These are phyloP conservation scores for Irpex sp. DNA, from an alignment of 1,284 basidiomycete species.

Conservation along the genomic window DNA sequence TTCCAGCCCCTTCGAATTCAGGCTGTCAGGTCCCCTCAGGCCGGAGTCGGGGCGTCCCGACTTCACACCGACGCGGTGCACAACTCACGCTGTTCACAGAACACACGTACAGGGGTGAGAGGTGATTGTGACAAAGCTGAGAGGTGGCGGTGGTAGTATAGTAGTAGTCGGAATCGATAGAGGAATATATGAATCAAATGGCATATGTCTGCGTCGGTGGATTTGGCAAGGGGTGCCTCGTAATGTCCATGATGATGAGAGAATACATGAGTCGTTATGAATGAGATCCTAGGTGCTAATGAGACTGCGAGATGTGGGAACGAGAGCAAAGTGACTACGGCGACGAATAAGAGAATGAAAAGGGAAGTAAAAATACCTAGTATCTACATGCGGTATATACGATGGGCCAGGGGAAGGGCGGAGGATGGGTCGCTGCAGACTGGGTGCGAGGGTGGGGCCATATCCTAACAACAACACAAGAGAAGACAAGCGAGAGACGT, in stretches of 20 bases:
- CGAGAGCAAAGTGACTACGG: not conserved
- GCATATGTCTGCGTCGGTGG: not conserved
- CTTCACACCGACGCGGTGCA: not conserved
- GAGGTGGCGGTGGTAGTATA: not conserved
- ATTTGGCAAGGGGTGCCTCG: not conserved
- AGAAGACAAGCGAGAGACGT: not conserved
- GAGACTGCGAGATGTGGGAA: not conserved
- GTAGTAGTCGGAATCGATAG: not conserved
- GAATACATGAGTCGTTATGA: not conserved
- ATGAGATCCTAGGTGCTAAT: not conserved
- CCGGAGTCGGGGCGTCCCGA: not conserved
- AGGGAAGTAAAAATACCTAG: not conserved
- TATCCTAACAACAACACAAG: not conserved
- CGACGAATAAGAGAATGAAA: not conserved
- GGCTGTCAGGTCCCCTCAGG: not conserved
- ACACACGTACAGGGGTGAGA: not conserved
- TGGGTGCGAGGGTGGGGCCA: not conserved
- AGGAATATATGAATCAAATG: not conserved
- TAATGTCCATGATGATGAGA: not conserved
- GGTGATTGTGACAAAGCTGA: not conserved
- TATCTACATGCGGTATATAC: conserved; percentile 1
- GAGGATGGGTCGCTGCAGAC: not conserved
- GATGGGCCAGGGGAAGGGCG: not conserved
- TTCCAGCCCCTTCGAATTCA: not conserved
- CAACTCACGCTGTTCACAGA: not conserved